These are phyloP conservation scores for Colletotrichum salicis DNA, from an alignment of 2,329 filamentous ascomycete genomes.

Conservation along the genomic window DNA sequence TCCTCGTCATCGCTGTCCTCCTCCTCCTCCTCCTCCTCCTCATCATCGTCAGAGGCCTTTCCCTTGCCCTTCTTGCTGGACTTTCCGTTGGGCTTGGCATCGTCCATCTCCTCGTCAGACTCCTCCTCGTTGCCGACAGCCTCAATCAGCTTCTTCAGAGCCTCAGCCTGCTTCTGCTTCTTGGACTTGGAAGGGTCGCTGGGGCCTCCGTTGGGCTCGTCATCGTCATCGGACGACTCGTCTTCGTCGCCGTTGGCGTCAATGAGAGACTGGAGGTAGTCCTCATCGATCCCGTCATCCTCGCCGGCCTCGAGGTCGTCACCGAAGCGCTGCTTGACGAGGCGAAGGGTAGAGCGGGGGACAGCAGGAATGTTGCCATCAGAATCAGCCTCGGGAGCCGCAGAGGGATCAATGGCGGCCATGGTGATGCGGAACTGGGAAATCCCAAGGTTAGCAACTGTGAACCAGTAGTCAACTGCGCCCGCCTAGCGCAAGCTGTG, in stretches of 20 bases:
- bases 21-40: slow-evolving; percentile 64
- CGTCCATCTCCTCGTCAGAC: slow-evolving; percentile 77
- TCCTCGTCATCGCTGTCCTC: slow-evolving; percentile 65
- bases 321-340: slow-evolving; percentile 79
- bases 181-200: slow-evolving; percentile 92
- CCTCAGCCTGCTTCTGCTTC: slow-evolving; percentile 83
- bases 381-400: slow-evolving; percentile 73
- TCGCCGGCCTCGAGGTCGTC: slow-evolving; percentile 65
- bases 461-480: not conserved
- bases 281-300: slow-evolving; percentile 74
- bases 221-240: slow-evolving; percentile 52
- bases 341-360: slow-evolving; percentile 87
- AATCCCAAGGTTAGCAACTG: slow-evolving; percentile 43
- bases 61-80: slow-evolving; percentile 77
- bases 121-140: slow-evolving; percentile 69
- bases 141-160: slow-evolving; percentile 80
- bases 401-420: slow-evolving; percentile 95
- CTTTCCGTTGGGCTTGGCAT: slow-evolving; percentile 71
- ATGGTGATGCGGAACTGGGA: slow-evolving; percentile 94
- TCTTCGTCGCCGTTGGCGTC: slow-evolving; percentile 63
- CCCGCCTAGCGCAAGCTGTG: slow-evolving; percentile 18
- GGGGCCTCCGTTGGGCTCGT: slow-evolving; percentile 84
- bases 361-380: slow-evolving; percentile 69
- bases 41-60: slow-evolving; percentile 72
- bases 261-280: slow-evolving; percentile 68